phyloP scores from a whole-genome alignment of 2,329 filamentous ascomycete species.

The Paracoccidioides brasiliensis region DNA sequence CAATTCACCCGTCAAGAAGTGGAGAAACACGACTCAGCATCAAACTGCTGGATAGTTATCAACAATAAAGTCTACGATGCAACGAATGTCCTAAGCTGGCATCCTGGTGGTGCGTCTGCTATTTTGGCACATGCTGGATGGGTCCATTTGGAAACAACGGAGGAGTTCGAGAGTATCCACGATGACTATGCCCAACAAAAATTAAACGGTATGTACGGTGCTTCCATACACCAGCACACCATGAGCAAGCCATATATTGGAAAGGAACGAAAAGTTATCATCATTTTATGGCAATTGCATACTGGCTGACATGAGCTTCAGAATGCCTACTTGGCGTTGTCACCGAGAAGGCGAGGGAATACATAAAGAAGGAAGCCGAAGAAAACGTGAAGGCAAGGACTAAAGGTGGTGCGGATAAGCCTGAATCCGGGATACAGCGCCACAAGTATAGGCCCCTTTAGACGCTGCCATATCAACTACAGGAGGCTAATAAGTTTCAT shows the following conservation, averaged over 20 bases:
- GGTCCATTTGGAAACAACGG: constrained; percentile 37
- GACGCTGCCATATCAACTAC: not conserved
- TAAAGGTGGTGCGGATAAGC: constrained; percentile 15
- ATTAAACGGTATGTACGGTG: constrained; percentile 25
- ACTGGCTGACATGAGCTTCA: constrained; percentile 9
- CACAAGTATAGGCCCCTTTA: not conserved
- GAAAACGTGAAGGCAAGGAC: constrained; percentile 27
- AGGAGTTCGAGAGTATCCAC: constrained; percentile 39
- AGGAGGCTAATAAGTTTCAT: not conserved
- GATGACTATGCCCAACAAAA: constrained; percentile 40
- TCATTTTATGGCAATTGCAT: not conserved
- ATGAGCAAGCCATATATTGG: not conserved
- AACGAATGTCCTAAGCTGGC: constrained; percentile 36
- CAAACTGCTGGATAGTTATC: constrained; percentile 43
- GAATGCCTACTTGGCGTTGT: constrained; percentile 40
- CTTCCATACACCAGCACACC: not conserved
- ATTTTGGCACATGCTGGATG: constrained; percentile 39
- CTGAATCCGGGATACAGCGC: constrained; percentile 15
- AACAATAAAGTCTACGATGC: constrained; percentile 41
- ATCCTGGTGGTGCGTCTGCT: constrained; percentile 37
- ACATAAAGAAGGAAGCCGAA: constrained; percentile 35
- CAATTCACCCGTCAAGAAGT: constrained; percentile 42
- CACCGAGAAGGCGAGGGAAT: constrained; percentile 37
- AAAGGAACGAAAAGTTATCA: not conserved
- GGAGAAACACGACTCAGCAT: constrained; percentile 36